Base-by-base conservation (phyloP, 208 protist genomes). In the Trypanosoma rangeli region DNA sequence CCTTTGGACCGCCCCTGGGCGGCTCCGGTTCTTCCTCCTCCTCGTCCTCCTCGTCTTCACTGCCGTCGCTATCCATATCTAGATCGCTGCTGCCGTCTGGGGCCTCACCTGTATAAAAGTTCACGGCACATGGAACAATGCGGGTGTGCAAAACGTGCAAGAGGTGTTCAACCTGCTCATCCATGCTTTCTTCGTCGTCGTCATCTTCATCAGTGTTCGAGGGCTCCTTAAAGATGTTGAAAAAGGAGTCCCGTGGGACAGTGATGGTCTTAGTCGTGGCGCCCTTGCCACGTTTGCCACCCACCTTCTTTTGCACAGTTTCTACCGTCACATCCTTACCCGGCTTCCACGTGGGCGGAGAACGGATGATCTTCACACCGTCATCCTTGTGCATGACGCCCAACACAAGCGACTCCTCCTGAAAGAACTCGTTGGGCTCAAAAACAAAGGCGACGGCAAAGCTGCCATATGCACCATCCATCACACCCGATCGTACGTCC, bases 81-180 rank as follows among this genome's bases (percentile, higher is more conserved):
- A 86, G 57, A 54, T 93, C 84, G 66, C 80, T 84, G 74, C 64
- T 79, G 33, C 91, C 91, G 49, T 96, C 85, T 8, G 83, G 83
- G 24, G 90, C 90, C 79, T 96, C 88, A 63, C 88, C 88, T 16
- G 91, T 96, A 85, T 94, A 96, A 80, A 86, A 88, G 53, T 85
- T 70, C 33, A 94, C 86, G 7, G 91, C 91, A 58, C 77, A 73
- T 5, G 91, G 91, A 52, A 96, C 82, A 56, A 96, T 82, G 64
- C 69, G 76, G 50, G 78, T 81, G 78, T 90, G 83, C 29, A 96
- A 70, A 9, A 82, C 65, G 39, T 74, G 53, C 16, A 83, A 57
- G 18, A 79, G 58, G 39, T 74, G 68, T 49, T 64, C 71, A 39
- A 88, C 71, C 68, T 84, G 80, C 62, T 92, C 80, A 44, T 92